Conservation (phyloP, 805 yeast genomes). For the Yarrowia divulgata region DNA sequence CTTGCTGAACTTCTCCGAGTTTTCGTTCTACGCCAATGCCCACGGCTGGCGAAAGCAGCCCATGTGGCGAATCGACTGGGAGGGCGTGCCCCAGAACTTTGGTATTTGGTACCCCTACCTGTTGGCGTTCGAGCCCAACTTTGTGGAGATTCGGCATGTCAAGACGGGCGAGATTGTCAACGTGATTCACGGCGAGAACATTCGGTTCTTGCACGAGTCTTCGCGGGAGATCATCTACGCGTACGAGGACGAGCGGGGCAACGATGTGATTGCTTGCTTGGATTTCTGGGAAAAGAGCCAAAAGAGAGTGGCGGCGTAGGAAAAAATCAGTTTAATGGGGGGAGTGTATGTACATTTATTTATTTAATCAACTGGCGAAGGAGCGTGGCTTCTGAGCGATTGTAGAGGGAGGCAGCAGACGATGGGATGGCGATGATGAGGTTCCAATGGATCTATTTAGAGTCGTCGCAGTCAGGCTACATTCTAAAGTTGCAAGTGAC, state of each 20-base stretch:
- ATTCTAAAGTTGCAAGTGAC: too few species aligned
- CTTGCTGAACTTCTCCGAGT: constrained; percentile 86
- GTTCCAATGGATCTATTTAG: too few species aligned
- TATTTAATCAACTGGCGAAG: constrained; percentile 8
- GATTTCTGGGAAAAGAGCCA: constrained; percentile 73
- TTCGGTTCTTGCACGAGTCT: constrained; percentile 83
- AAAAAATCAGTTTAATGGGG: constrained; percentile 23
- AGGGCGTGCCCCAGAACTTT: constrained; percentile 90
- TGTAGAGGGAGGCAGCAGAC: not conserved
- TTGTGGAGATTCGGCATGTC: constrained; percentile 91
- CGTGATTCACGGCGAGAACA: constrained; percentile 91
- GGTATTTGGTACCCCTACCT: constrained; percentile 94
- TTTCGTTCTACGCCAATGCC: constrained; percentile 90
- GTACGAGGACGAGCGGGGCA: constrained; percentile 87
- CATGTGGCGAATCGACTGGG: constrained; percentile 96
- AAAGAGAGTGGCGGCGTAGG: constrained; percentile 30
- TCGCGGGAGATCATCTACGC: constrained; percentile 94
- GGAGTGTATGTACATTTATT: constrained; percentile 34
- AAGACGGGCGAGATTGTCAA: constrained; percentile 85
- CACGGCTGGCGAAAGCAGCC: constrained; percentile 97
- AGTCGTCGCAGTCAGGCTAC: too few species aligned
- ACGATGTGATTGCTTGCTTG: constrained; percentile 88
- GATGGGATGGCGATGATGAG: too few species aligned
- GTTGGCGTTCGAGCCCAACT: constrained; percentile 85
- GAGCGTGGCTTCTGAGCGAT: not conserved